phyloP scores from a whole-genome alignment of 768 basidiomycete species.

The Trametopsis cervina region DNA sequence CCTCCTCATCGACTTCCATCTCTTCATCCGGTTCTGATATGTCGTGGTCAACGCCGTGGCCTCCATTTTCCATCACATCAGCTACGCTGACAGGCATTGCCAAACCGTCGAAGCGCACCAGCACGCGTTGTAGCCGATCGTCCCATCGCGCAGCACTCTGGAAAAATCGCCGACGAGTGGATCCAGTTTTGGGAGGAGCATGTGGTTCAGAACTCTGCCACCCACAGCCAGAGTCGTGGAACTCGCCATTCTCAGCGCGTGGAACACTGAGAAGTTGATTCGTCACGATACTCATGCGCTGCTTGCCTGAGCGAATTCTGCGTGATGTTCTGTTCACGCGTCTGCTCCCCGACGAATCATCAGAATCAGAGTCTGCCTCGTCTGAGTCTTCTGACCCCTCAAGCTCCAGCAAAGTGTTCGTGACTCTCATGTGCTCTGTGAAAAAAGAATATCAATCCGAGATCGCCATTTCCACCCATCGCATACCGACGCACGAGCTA shows the following conservation, averaged over 20 bases:
- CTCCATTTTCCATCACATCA: slow-evolving; percentile 13
- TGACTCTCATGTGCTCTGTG: slow-evolving; percentile 59
- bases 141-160: slow-evolving; percentile 37
- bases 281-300: slow-evolving; percentile 65
- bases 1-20: slow-evolving; percentile 15
- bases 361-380: slow-evolving; percentile 23
- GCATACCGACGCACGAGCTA: slow-evolving; percentile 54
- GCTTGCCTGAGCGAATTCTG: slow-evolving; percentile 29
- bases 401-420: slow-evolving; percentile 31
- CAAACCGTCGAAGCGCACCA: slow-evolving; percentile 12
- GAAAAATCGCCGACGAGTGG: slow-evolving; percentile 50
- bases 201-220: slow-evolving; percentile 7
- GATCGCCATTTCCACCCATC: not conserved
- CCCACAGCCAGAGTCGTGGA: slow-evolving; percentile 26
- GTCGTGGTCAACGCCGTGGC: slow-evolving; percentile 8
- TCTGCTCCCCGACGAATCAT: slow-evolving; percentile 37
- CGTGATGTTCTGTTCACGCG: slow-evolving; percentile 18
- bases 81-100: slow-evolving; percentile 12
- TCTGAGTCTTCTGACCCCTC: slow-evolving; percentile 24
- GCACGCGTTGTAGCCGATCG: slow-evolving; percentile 15
- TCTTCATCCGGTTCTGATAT: slow-evolving; percentile 12
- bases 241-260: slow-evolving; percentile 28
- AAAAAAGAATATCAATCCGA: not conserved
- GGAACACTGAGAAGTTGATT: slow-evolving; percentile 51
- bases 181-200: not conserved